Evolutionary conservation across 257 asterid species (phyloP).

Genomic region (Pogostemon cablin): DNA sequence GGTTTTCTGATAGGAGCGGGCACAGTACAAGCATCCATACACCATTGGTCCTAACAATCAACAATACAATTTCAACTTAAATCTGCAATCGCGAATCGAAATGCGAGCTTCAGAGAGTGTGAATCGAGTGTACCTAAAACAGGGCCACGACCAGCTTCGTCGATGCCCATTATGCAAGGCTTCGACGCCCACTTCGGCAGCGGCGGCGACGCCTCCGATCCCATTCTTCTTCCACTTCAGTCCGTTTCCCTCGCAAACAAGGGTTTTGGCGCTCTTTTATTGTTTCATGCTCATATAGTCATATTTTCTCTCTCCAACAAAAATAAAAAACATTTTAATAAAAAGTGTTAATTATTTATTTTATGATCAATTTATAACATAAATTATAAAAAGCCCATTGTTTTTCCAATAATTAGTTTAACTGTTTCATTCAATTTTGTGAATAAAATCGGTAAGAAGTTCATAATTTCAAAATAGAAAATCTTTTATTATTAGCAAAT

Average conservation of each 20-base stretch:
- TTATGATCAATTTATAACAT: too few species aligned
- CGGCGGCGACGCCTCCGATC: conserved; percentile 47
- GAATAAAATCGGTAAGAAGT: too few species aligned
- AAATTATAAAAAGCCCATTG: too few species aligned
- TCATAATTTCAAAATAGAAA: too few species aligned
- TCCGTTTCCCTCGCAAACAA: conserved; percentile 44
- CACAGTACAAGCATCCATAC: conserved; percentile 88
- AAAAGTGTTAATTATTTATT: too few species aligned
- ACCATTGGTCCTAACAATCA: conserved; percentile 91
- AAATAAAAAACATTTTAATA: too few species aligned
- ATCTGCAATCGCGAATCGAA: conserved; percentile 19
- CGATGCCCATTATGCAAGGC: conserved; percentile 98
- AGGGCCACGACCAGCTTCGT: conserved; percentile 99
- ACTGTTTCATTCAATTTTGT: too few species aligned
- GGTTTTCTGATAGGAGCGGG: conserved; percentile 75
- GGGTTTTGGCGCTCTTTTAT: conserved; percentile 36
- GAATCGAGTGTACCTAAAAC: conserved; percentile 63
- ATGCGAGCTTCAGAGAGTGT: background rate
- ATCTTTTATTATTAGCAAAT: too few species aligned
- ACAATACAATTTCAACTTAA: background rate
- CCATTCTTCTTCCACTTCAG: conserved; percentile 41
- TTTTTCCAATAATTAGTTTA: too few species aligned
- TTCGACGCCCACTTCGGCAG: conserved; percentile 72
- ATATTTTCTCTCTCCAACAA: too few species aligned
- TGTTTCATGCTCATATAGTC: background rate